Percentiles rank a stretch among this genome's conserved stretches.
Conservation (phyloP, 495 filamentous ascomycete species). For the Aspergillus wentii region DNA sequence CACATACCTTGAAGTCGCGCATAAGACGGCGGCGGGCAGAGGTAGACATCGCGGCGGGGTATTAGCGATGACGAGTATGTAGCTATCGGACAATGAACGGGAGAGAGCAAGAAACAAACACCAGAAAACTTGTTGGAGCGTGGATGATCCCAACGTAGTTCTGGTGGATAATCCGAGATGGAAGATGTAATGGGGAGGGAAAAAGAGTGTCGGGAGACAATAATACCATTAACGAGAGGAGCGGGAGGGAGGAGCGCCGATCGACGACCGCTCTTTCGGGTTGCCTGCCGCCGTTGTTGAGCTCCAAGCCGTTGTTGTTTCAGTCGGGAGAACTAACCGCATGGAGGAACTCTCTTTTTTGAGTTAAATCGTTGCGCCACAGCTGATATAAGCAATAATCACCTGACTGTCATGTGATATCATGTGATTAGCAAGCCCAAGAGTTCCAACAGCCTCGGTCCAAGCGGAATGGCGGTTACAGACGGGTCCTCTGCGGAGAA, state of each 20-base stretch:
- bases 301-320: too few relatives aligned
- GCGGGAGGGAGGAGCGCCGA: slow-evolving; percentile 4
- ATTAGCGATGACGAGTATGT: slow-evolving; percentile 2
- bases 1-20: slow-evolving; percentile 93
- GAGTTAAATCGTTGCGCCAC: neutral
- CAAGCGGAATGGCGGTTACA: slow-evolving; percentile 24
- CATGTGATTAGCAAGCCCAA: too few relatives aligned
- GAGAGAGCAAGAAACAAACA: neutral
- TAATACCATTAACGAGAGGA: too few relatives aligned
- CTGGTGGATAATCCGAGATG: neutral
- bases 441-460: slow-evolving; percentile 24
- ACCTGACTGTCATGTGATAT: slow-evolving; percentile 20
- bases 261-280: slow-evolving; percentile 5
- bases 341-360: slow-evolving; percentile 16
- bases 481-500: slow-evolving; percentile 16
- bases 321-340: slow-evolving; percentile 12
- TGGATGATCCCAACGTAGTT: neutral
- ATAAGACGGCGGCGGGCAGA: slow-evolving; percentile 91
- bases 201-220: too few relatives aligned
- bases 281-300: too few relatives aligned
- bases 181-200: slow-evolving; percentile 1
- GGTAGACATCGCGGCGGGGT: slow-evolving; percentile 68
- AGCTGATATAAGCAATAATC: slow-evolving; percentile 1
- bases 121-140: neutral
- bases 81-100: slow-evolving; percentile 6